phyloP scores from a whole-genome alignment of 371 early-diverging fungal genomes.

The Mortierella sp. region DNA sequence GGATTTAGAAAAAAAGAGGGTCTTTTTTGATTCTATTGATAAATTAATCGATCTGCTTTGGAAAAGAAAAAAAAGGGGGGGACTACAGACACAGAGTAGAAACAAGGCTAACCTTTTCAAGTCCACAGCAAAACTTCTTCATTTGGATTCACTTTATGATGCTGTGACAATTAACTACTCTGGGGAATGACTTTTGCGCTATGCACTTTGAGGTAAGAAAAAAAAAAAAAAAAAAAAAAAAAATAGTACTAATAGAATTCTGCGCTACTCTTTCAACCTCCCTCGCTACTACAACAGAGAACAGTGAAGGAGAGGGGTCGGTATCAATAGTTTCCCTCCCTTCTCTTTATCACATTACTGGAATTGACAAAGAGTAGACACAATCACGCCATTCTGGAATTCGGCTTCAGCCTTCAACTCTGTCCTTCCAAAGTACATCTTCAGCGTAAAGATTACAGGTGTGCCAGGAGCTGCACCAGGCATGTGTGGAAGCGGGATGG shows the following conservation, averaged over 20 bases:
- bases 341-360: conserved; percentile 9
- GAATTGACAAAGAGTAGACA: conserved; percentile 49
- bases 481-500: conserved; percentile 50
- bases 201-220: not conserved
- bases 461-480: conserved; percentile 49
- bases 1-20: no score
- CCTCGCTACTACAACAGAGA: not conserved
- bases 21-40: no score
- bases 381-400: conserved; percentile 48
- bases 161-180: no score
- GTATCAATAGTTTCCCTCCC: conserved; percentile 1
- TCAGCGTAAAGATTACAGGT: conserved; percentile 44
- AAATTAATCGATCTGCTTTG: no score
- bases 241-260: not conserved
- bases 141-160: no score
- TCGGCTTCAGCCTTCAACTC: conserved; percentile 51
- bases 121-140: no score
- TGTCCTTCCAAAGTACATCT: conserved; percentile 48
- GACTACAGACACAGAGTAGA: no score
- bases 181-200: no score
- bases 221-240: not conserved
- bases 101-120: no score
- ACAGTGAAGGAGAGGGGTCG: no score
- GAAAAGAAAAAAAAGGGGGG: no score
- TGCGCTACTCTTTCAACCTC: conserved; percentile 4